phyloP scores from a whole-genome alignment of 805 yeast genomes.

The Yamadazyma tumulicola region DNA sequence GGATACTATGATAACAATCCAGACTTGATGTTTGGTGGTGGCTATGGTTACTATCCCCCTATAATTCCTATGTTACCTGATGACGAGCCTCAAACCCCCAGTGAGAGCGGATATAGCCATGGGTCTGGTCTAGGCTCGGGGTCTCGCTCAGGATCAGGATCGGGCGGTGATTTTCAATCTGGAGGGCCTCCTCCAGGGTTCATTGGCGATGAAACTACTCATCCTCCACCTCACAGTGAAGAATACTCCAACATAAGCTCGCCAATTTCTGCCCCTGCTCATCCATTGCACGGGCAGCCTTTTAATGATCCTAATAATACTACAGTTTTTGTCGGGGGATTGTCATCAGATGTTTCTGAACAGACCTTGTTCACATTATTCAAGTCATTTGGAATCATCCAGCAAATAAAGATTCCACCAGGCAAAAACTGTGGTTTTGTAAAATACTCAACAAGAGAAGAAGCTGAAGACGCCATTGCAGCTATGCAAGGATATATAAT shows the following conservation, averaged over 20 bases:
- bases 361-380: slow-evolving; percentile 58
- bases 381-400: slow-evolving; percentile 69
- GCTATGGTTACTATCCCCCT: slow-evolving; percentile 4
- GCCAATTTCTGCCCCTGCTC: slow-evolving; percentile 1
- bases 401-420: slow-evolving; percentile 70
- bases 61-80: slow-evolving; percentile 1
- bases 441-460: slow-evolving; percentile 69
- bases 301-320: slow-evolving; percentile 60
- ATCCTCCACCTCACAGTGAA: background rate
- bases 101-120: background rate
- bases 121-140: background rate
- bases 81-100: slow-evolving; percentile 1
- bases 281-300: slow-evolving; percentile 17
- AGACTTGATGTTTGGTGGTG: background rate
- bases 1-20: background rate
- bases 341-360: slow-evolving; percentile 62
- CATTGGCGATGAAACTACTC: background rate
- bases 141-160: background rate
- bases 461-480: slow-evolving; percentile 81
- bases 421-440: slow-evolving; percentile 89
- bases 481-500: slow-evolving; percentile 90
- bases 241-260: background rate
- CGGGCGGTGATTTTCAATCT: background rate
- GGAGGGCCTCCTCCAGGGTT: background rate
- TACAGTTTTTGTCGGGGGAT: slow-evolving; percentile 76